These are phyloP conservation scores for Falciphora oryzae DNA, from an alignment of 2,329 filamentous ascomycete species.

Conservation along the genomic window DNA sequence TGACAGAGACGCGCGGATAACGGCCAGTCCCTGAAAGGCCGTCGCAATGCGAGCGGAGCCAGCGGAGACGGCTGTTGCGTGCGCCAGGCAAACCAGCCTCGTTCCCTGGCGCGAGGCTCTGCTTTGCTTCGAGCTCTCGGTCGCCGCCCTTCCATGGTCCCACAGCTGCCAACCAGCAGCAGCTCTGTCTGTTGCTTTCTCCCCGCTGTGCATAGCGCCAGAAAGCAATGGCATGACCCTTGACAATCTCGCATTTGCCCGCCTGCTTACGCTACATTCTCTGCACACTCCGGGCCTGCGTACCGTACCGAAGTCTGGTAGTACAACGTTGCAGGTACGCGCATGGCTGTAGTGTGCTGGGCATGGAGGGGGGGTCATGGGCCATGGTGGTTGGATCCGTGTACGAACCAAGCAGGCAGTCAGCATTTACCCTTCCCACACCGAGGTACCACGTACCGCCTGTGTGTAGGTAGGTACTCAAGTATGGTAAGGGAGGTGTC, in stretches of 20 bases:
- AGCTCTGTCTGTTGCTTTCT: not conserved
- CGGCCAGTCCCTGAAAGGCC: not conserved
- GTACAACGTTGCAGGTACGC: constrained; percentile 1
- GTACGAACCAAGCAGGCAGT: not conserved
- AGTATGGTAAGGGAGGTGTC: too few species aligned
- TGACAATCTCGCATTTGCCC: not conserved
- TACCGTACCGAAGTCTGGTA: not conserved
- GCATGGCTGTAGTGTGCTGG: not conserved
- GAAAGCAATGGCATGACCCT: not conserved
- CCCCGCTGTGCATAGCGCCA: not conserved
- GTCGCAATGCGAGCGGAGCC: not conserved
- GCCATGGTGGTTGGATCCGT: not conserved
- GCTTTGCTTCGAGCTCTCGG: too few species aligned
- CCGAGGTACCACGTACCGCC: not conserved
- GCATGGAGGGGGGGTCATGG: not conserved
- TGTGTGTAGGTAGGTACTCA: too few species aligned
- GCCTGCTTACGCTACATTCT: not conserved
- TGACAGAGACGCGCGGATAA: not conserved
- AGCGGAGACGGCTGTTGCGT: too few species aligned
- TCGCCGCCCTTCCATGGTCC: too few species aligned
- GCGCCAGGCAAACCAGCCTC: not conserved
- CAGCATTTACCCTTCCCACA: not conserved
- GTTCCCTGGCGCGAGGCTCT: not conserved
- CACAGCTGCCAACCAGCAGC: too few species aligned
- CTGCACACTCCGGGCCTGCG: not conserved